Conservation (phyloP, 805 yeast species). For the Lipomyces kockii region DNA sequence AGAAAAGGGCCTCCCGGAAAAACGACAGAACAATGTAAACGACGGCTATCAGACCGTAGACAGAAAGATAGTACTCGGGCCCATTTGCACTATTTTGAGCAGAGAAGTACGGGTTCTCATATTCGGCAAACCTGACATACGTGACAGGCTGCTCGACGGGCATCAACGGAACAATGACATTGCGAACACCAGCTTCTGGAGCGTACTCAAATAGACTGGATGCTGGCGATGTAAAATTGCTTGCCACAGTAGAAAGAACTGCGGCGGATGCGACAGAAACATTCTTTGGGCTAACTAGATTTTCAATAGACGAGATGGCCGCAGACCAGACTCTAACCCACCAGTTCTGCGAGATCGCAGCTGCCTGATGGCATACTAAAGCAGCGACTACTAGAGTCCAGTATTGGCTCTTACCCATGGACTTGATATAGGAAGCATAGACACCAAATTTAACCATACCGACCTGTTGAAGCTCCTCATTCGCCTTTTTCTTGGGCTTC, state of each 20-base stretch:
- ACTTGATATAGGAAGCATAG: conserved; percentile 66
- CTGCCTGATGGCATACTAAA: conserved; percentile 61
- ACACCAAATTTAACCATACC: conserved; percentile 80
- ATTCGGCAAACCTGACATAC: not conserved
- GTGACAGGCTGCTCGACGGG: not conserved
- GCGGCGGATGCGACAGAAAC: not conserved
- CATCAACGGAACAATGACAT: conserved; percentile 18
- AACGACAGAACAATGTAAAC: conserved; percentile 51
- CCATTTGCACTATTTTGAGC: conserved; percentile 11
- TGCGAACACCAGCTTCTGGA: conserved; percentile 25
- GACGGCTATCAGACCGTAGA: conserved; percentile 76
- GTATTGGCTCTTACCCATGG: conserved; percentile 67
- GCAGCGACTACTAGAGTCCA: conserved; percentile 56
- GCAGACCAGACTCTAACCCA: conserved; percentile 87
- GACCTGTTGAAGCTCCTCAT: conserved; percentile 73
- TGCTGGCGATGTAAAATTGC: conserved; percentile 6
- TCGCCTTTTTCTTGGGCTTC: conserved; percentile 78
- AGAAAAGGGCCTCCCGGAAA: conserved; percentile 61
- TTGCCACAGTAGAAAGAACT: not conserved
- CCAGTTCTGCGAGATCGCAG: conserved; percentile 78
- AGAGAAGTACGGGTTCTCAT: not conserved
- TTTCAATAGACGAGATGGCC: conserved; percentile 25
- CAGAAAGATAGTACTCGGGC: conserved; percentile 59
- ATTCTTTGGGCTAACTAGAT: not conserved
- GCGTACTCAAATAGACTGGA: conserved; percentile 18